Conservation (phyloP, 352 stramenopile genomes). For the Peronospora destructor region DNA sequence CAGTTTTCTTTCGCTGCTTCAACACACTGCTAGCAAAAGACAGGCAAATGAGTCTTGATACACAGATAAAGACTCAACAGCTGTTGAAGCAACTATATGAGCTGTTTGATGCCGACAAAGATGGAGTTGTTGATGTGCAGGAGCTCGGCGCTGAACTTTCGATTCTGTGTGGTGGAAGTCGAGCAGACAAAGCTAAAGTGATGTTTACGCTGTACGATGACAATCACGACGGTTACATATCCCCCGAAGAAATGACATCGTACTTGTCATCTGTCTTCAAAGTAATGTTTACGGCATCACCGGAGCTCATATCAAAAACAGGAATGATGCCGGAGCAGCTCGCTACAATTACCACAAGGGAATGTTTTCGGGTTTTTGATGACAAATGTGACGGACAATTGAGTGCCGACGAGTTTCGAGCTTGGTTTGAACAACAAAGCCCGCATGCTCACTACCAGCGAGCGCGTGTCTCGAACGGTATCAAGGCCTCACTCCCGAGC, state of each 20-base stretch:
- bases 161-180: constrained; percentile 79
- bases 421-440: constrained; percentile 69
- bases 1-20: constrained; percentile 78
- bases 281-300: constrained; percentile 80
- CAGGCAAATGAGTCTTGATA: constrained; percentile 29
- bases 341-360: constrained; percentile 59
- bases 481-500: constrained; percentile 1
- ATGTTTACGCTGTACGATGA: constrained; percentile 83
- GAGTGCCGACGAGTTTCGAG: constrained; percentile 74
- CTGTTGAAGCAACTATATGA: constrained; percentile 71
- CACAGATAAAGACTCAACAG: constrained; percentile 37
- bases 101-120: constrained; percentile 74
- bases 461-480: constrained; percentile 14
- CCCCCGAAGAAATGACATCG: constrained; percentile 68
- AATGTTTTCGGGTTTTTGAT: constrained; percentile 75
- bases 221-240: constrained; percentile 78
- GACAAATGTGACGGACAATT: constrained; percentile 69
- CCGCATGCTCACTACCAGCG: constrained; percentile 9
- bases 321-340: constrained; percentile 54
- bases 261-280: constrained; percentile 85
- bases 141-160: constrained; percentile 81
- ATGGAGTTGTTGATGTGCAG: constrained; percentile 78
- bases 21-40: constrained; percentile 68
- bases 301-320: constrained; percentile 46
- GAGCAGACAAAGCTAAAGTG: constrained; percentile 61